A percentile compares a stretch with the other conserved stretches of the same genome.
Evolutionary conservation across 2,329 filamentous ascomycete genomes (phyloP).

Genomic region (Colletotrichum sojae): DNA sequence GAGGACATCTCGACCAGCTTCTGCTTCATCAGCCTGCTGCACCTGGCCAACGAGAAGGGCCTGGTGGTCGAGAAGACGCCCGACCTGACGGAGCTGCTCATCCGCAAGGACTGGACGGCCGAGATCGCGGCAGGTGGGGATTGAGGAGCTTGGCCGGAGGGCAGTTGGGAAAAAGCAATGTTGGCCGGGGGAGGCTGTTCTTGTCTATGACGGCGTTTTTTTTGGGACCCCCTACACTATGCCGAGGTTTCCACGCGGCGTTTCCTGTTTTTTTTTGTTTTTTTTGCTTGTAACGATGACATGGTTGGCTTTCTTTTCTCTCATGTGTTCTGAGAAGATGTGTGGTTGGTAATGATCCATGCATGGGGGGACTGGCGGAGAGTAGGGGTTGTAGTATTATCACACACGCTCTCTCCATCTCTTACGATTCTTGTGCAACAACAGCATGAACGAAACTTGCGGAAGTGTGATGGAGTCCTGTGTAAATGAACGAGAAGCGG

Average conservation of each 20-base stretch:
- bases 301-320: conserved; percentile 18
- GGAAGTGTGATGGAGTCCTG: no score
- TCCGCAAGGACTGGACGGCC: conserved; percentile 74
- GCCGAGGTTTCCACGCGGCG: conserved; percentile 1
- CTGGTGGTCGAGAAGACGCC: conserved; percentile 78
- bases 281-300: conserved; percentile 26
- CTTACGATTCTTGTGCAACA: no score
- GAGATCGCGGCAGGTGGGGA: conserved; percentile 64
- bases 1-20: conserved; percentile 93
- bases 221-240: neutral
- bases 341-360: conserved; percentile 20
- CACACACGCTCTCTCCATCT: no score
- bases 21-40: conserved; percentile 94
- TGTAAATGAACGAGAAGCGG: no score
- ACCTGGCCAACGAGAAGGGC: conserved; percentile 94
- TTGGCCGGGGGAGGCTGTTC: no score
- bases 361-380: conserved; percentile 12
- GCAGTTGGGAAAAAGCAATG: neutral
- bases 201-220: neutral
- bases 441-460: no score
- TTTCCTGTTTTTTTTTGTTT: neutral
- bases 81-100: conserved; percentile 71
- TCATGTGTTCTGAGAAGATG: neutral
- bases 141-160: no score
- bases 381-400: neutral